A percentile compares a stretch with the other conserved stretches of the same genome.
Evolutionary conservation across 2,329 filamentous ascomycete genomes (phyloP).

Genomic region (Sporothrix phasma): DNA sequence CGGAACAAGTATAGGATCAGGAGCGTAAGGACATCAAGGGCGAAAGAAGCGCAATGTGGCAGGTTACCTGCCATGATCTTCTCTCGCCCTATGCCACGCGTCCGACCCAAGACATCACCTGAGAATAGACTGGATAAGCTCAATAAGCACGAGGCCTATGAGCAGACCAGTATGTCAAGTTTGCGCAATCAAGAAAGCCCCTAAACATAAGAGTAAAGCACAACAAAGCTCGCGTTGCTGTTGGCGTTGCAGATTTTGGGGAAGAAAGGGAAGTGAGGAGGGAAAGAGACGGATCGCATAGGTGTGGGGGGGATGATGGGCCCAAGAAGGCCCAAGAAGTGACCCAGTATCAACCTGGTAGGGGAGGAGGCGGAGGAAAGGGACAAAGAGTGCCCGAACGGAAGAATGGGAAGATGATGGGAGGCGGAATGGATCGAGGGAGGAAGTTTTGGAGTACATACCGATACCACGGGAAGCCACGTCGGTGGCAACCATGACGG

Average conservation of each 20-base stretch:
- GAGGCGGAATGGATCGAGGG: slow-evolving; percentile 6
- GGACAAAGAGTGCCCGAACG: slow-evolving; percentile 31
- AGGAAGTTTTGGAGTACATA: slow-evolving; percentile 61
- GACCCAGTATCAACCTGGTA: neutral
- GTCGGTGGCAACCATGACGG: slow-evolving; percentile 99
- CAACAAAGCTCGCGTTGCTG: slow-evolving; percentile 49
- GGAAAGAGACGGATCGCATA: slow-evolving; percentile 7
- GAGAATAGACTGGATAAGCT: slow-evolving; percentile 59
- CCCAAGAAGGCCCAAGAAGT: too few species aligned
- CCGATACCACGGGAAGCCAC: slow-evolving; percentile 99
- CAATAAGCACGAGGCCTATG: slow-evolving; percentile 46
- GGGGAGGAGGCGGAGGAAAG: slow-evolving; percentile 25
- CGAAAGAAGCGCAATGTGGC: slow-evolving; percentile 34
- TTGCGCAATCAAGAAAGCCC: slow-evolving; percentile 81
- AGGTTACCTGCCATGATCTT: neutral
- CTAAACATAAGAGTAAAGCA: slow-evolving; percentile 90
- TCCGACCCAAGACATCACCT: slow-evolving; percentile 81
- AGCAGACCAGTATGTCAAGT: slow-evolving; percentile 75
- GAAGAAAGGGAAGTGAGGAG: slow-evolving; percentile 25
- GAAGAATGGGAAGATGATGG: slow-evolving; percentile 14
- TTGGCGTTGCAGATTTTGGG: slow-evolving; percentile 11
- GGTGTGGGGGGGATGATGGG: too few species aligned
- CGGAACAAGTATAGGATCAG: slow-evolving; percentile 66
- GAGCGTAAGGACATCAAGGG: slow-evolving; percentile 69
- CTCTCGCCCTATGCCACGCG: slow-evolving; percentile 52